These are phyloP conservation scores for Pythium aquatile DNA, from an alignment of 352 stramenopile species.

Conservation along the genomic window DNA sequence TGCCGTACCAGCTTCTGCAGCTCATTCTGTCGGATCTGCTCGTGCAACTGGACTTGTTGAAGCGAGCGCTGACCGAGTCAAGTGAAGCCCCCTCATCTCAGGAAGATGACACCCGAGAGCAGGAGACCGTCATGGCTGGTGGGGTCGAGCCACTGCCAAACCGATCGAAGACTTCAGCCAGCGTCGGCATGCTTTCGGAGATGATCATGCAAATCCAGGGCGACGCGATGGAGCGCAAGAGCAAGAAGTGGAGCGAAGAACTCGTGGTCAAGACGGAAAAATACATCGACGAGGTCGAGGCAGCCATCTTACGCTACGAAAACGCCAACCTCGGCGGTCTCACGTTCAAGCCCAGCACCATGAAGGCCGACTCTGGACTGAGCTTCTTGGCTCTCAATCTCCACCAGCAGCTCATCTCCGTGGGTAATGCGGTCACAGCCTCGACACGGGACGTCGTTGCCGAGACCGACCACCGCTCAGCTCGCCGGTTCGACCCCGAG, in stretches of 20 bases:
- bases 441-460: slow-evolving; percentile 18
- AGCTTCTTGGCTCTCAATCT: slow-evolving; percentile 83
- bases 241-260: slow-evolving; percentile 74
- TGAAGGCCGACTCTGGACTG: slow-evolving; percentile 79
- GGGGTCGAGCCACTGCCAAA: not conserved
- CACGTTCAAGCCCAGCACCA: slow-evolving; percentile 87
- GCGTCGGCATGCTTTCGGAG: slow-evolving; percentile 79
- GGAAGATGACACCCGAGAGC: slow-evolving; percentile 26
- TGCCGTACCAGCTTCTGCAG: slow-evolving; percentile 82
- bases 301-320: slow-evolving; percentile 75
- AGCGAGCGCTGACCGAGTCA: slow-evolving; percentile 27
- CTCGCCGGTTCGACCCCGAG: slow-evolving; percentile 2
- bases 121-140: slow-evolving; percentile 26
- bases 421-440: slow-evolving; percentile 69
- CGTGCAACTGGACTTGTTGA: slow-evolving; percentile 64
- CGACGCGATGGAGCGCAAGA: slow-evolving; percentile 75
- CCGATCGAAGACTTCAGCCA: slow-evolving; percentile 26
- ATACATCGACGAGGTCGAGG: slow-evolving; percentile 81
- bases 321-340: slow-evolving; percentile 59
- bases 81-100: slow-evolving; percentile 3
- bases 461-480: not conserved
- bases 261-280: slow-evolving; percentile 73
- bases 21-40: slow-evolving; percentile 74
- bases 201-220: slow-evolving; percentile 89
- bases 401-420: slow-evolving; percentile 80